Evolutionary conservation across 208 protist genomes (phyloP).

Genomic region (Leishmania braziliensis): DNA sequence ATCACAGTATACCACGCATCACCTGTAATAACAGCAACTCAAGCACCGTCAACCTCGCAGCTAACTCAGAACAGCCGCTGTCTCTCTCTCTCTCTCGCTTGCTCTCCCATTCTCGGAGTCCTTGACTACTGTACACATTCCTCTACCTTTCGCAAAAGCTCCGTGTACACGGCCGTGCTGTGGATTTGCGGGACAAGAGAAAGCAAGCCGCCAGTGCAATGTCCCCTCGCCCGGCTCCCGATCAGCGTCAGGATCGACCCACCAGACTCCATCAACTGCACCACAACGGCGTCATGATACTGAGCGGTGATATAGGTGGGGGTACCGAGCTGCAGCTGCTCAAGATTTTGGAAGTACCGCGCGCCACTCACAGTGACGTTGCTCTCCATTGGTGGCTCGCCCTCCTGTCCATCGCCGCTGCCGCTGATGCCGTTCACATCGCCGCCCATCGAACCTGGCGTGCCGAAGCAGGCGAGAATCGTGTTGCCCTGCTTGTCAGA

Average conservation of each 20-base stretch:
- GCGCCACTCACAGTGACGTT: conserved; percentile 85
- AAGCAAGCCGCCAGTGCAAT: conserved; percentile 79
- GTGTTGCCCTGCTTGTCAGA: conserved; percentile 83
- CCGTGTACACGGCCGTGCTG: conserved; percentile 22
- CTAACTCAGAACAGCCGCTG: neutral
- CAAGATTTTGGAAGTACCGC: conserved; percentile 77
- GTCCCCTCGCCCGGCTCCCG: conserved; percentile 75
- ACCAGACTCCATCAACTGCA: conserved; percentile 68
- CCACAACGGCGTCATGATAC: conserved; percentile 82
- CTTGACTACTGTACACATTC: conserved; percentile 27
- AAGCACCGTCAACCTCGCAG: neutral
- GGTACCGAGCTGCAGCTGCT: conserved; percentile 69
- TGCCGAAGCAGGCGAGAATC: conserved; percentile 75
- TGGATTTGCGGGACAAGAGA: conserved; percentile 73
- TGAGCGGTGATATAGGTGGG: conserved; percentile 80
- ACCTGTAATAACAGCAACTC: neutral
- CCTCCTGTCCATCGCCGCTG: conserved; percentile 28
- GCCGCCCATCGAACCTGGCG: conserved; percentile 5
- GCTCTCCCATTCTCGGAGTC: neutral
- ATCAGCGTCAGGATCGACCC: conserved; percentile 73
- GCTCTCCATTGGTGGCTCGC: conserved; percentile 59
- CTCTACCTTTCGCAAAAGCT: conserved; percentile 30
- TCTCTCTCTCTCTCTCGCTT: neutral
- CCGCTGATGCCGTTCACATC: conserved; percentile 7
- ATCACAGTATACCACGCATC: neutral